Evolutionary conservation across 176 grass and related monocot genomes (phyloP).

Genomic region (Oryza australiensis): DNA sequence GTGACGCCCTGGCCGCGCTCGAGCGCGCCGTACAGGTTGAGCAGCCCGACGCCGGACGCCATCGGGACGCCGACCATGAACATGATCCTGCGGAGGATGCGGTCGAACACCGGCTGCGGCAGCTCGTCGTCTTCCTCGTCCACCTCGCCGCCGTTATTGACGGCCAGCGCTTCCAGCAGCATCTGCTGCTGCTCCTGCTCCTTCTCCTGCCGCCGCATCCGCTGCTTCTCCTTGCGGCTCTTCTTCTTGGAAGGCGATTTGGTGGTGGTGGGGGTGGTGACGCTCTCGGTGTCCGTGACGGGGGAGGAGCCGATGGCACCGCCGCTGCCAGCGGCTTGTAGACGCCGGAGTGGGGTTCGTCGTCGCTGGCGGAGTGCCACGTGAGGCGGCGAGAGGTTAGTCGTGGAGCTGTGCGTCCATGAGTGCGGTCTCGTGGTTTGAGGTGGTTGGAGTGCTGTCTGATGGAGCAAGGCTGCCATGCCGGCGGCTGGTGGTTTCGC

Average conservation of each 20-base stretch:
- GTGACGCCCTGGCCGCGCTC: slow-evolving; percentile 34
- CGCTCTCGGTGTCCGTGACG: slow-evolving; percentile 28
- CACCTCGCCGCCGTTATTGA: not conserved
- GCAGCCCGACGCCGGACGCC: slow-evolving; percentile 52
- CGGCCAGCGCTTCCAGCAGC: not conserved
- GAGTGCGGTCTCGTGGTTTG: not conserved
- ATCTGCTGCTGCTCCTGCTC: slow-evolving; percentile 22
- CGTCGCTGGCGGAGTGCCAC: not conserved
- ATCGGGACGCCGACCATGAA: slow-evolving; percentile 67
- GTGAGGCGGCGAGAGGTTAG: not conserved
- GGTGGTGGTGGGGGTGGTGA: not conserved
- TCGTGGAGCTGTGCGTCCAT: not conserved
- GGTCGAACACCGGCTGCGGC: slow-evolving; percentile 69
- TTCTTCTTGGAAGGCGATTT: slow-evolving; percentile 20
- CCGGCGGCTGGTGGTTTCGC: not conserved
- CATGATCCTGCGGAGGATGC: slow-evolving; percentile 69
- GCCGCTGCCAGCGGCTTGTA: slow-evolving; percentile 36
- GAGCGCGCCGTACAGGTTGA: slow-evolving; percentile 54
- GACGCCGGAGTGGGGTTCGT: not conserved
- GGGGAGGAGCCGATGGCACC: slow-evolving; percentile 33
- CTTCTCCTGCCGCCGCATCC: slow-evolving; percentile 6
- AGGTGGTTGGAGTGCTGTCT: slow-evolving; percentile 18
- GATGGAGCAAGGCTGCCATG: slow-evolving; percentile 59
- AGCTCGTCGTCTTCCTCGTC: slow-evolving; percentile 53
- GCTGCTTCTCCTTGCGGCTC: slow-evolving; percentile 34